phyloP scores from a whole-genome alignment of 345 rosid genomes.

The Syzygium aromaticum region DNA sequence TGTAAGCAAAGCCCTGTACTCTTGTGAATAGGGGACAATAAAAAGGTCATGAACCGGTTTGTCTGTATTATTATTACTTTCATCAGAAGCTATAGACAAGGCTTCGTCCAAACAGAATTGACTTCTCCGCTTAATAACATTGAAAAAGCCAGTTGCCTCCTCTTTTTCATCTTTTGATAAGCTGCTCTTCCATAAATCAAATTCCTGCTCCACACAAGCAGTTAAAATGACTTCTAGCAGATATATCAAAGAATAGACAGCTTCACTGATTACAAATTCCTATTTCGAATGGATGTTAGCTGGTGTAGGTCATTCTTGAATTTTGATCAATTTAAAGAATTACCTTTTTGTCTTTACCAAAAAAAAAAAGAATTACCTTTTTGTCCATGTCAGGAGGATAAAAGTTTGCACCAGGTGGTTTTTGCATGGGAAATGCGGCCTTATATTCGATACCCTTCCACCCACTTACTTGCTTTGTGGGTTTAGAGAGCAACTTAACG shows the following conservation, averaged over 20 bases:
- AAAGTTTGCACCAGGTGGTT: conserved; percentile 91
- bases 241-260: background rate
- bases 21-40: conserved; percentile 55
- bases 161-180: conserved; percentile 43
- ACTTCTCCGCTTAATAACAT: conserved; percentile 58
- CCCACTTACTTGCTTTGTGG: conserved; percentile 51
- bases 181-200: conserved; percentile 52
- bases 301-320: background rate
- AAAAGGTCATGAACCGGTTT: conserved; percentile 40
- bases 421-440: conserved; percentile 67
- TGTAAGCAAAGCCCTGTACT: conserved; percentile 51
- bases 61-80: conserved; percentile 14
- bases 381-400: conserved; percentile 98
- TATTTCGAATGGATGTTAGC: background rate
- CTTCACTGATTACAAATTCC: background rate
- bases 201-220: conserved; percentile 45
- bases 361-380: conserved; percentile 47
- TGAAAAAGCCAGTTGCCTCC: conserved; percentile 70
- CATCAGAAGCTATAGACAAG: conserved; percentile 13
- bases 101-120: conserved; percentile 40
- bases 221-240: conserved; percentile 6
- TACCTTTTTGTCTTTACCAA: conserved; percentile 90
- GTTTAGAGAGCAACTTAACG: conserved; percentile 56
- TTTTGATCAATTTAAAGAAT: background rate
- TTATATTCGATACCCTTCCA: conserved; percentile 93